Evolutionary conservation across 2,329 filamentous ascomycete genomes (phyloP).

Genomic region (Sordariomycetes sp.): DNA sequence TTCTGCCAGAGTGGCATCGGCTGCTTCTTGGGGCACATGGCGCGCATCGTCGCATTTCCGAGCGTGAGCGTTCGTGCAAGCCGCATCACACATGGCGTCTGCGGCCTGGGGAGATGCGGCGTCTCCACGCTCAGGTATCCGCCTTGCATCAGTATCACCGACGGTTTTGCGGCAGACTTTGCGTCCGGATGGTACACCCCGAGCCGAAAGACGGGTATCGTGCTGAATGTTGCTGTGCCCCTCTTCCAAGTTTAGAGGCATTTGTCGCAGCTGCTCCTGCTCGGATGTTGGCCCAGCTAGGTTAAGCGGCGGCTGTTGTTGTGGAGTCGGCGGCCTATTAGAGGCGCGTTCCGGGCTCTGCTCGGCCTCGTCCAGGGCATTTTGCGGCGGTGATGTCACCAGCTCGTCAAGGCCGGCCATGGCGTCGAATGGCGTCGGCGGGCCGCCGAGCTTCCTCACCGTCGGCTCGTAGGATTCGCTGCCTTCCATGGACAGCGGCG

Average conservation of each 20-base stretch:
- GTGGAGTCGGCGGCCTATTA: not conserved
- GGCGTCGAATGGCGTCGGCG: not conserved
- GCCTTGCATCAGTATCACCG: not conserved
- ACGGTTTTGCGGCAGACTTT: not conserved
- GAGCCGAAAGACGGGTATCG: not conserved
- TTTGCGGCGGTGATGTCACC: not conserved
- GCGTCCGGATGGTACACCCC: not conserved
- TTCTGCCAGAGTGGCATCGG: not conserved
- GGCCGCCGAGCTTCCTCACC: not conserved
- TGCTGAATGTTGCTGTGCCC: too few relatives aligned
- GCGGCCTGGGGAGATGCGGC: not conserved
- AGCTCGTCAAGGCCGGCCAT: not conserved
- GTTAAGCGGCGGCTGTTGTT: not conserved
- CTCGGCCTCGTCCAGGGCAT: not conserved
- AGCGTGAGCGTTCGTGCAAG: not conserved
- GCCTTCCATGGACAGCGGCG: slow-evolving; percentile 2
- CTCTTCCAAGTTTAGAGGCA: too few relatives aligned
- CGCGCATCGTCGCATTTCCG: not conserved
- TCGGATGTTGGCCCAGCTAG: not conserved
- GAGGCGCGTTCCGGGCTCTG: not conserved
- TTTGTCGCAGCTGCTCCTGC: too few relatives aligned
- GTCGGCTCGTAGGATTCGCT: not conserved
- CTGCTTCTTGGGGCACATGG: not conserved
- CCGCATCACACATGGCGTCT: not conserved
- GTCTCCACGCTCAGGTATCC: not conserved